Evolutionary conservation across 768 basidiomycete genomes (phyloP).

Genomic region (Termitomyces sp.): DNA sequence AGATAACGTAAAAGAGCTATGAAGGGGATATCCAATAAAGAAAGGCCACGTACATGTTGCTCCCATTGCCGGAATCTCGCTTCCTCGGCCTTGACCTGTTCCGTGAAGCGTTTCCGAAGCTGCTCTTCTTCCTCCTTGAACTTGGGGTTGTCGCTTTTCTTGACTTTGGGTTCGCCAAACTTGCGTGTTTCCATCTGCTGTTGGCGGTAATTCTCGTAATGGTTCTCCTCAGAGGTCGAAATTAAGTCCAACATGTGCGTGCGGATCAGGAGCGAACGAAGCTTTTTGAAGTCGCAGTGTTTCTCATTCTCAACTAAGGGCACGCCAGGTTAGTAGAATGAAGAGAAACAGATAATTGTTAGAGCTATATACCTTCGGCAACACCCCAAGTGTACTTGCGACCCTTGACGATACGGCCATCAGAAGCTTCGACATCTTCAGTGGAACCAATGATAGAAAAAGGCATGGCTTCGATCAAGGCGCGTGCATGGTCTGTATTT

Average conservation of each 20-base stretch:
- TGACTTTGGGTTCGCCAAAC: slow-evolving; percentile 97
- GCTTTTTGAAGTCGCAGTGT: slow-evolving; percentile 99
- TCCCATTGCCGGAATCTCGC: slow-evolving; percentile 99
- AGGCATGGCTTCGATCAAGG: slow-evolving; percentile 88
- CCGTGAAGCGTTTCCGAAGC: slow-evolving; percentile 95
- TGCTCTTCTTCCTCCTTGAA: slow-evolving; percentile 99
- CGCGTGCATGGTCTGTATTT: slow-evolving; percentile 83
- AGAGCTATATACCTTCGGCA: slow-evolving; percentile 74
- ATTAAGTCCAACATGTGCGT: slow-evolving; percentile 99
- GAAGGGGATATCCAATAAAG: neutral
- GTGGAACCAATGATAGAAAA: slow-evolving; percentile 99
- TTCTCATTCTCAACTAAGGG: slow-evolving; percentile 92
- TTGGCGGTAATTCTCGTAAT: slow-evolving; percentile 98
- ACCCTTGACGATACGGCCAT: slow-evolving; percentile 93
- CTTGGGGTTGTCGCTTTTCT: slow-evolving; percentile 98
- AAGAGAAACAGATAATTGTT: neutral
- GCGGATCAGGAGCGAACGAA: slow-evolving; percentile 91
- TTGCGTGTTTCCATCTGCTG: slow-evolving; percentile 99
- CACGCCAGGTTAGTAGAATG: neutral
- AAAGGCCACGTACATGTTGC: slow-evolving; percentile 71
- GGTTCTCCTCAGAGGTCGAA: slow-evolving; percentile 90
- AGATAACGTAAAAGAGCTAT: neutral
- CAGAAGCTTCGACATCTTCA: slow-evolving; percentile 86
- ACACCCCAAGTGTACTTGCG: slow-evolving; percentile 99
- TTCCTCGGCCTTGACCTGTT: slow-evolving; percentile 99